Evolutionary conservation across 2,329 filamentous ascomycete genomes (phyloP).

Genomic region (Claviceps cyperi): DNA sequence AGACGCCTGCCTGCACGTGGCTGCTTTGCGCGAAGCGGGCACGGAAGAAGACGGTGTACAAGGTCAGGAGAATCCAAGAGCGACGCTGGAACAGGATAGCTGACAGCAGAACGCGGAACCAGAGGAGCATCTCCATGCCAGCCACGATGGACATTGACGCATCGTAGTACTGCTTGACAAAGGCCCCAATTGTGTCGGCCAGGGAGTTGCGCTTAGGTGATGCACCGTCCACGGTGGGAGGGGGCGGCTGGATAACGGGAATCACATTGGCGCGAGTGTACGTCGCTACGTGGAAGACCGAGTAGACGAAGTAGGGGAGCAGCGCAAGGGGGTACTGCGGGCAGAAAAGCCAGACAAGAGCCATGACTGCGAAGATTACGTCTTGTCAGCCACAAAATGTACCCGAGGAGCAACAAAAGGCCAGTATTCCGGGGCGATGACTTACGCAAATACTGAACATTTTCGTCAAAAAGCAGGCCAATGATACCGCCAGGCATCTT

Average conservation of each 20-base stretch:
- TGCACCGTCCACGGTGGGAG: slow-evolving; percentile 38
- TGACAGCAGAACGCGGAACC: slow-evolving; percentile 67
- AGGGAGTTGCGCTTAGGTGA: slow-evolving; percentile 47
- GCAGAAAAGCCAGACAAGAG: slow-evolving; percentile 84
- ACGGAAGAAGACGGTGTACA: slow-evolving; percentile 89
- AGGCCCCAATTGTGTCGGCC: slow-evolving; percentile 73
- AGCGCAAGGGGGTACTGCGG: slow-evolving; percentile 83
- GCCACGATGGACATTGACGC: slow-evolving; percentile 88
- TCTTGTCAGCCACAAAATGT: too few relatives aligned
- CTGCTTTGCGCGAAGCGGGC: slow-evolving; percentile 79
- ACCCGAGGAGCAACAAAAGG: background rate
- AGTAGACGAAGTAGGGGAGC: slow-evolving; percentile 92
- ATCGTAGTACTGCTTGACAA: slow-evolving; percentile 98
- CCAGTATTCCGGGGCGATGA: background rate
- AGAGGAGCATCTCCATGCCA: slow-evolving; percentile 72
- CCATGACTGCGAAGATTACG: slow-evolving; percentile 50
- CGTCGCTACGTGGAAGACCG: slow-evolving; percentile 93
- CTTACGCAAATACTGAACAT: slow-evolving; percentile 93
- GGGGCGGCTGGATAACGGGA: slow-evolving; percentile 63
- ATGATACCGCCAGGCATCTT: slow-evolving; percentile 45
- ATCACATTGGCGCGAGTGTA: slow-evolving; percentile 91
- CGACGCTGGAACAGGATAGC: slow-evolving; percentile 79
- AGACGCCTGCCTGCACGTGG: slow-evolving; percentile 78
- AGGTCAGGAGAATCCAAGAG: slow-evolving; percentile 71
- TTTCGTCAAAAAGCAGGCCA: slow-evolving; percentile 71